Evolutionary conservation across 345 rosid species (phyloP), one percentile per base, ranked within the genome.

Genomic region (Eucalyptus fibrosa): DNA sequence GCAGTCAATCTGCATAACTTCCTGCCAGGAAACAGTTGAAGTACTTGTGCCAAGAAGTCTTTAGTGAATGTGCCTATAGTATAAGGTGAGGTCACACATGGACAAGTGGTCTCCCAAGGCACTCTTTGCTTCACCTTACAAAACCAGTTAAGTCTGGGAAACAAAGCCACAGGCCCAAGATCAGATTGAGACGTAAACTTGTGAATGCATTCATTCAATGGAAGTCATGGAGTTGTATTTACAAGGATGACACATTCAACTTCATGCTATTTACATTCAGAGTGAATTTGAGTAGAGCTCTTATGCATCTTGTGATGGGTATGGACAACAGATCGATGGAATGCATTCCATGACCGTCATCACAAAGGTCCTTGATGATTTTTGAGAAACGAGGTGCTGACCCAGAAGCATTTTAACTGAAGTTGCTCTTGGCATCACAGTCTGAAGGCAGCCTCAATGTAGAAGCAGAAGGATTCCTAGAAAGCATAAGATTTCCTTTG

Each of bases 181-280:
- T 26, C 0, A 59, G 65, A 24, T 2, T 24, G 7, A 24, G 7
- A 11, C 0, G n/a, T 9, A 1, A 59, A 59, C 65, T 26, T 0
- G n/a, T 0, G 3, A 59, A 4, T 1, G 1, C 3, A 59, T 59
- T 59, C 30, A 59, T 59, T 59, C 65, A 5, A 24, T 59, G 0
- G 14, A 59, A 59, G 0, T 59, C 14, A 10, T 0, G 3, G 14
- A 59, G n/a, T 59, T 59, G 30, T 59, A 59, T 59, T 24, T 10
- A 56, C 62, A 56, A 23, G 62, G 1, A 56, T 56, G 28, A 56
- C 15, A 59, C 4, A 59, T 59, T 59, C n/a, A 59, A 59, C 65
- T 23, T 45, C 12, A 0, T 1, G 4, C 69, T 59, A 24, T 59
- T 26, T 5, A 26, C 65, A 59, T 24, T 59, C n/a, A 56, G 4